Evolutionary conservation across 345 rosid species (phyloP), one percentile per base, ranked within the genome.

Genomic region (Nephelium lappaceum): DNA sequence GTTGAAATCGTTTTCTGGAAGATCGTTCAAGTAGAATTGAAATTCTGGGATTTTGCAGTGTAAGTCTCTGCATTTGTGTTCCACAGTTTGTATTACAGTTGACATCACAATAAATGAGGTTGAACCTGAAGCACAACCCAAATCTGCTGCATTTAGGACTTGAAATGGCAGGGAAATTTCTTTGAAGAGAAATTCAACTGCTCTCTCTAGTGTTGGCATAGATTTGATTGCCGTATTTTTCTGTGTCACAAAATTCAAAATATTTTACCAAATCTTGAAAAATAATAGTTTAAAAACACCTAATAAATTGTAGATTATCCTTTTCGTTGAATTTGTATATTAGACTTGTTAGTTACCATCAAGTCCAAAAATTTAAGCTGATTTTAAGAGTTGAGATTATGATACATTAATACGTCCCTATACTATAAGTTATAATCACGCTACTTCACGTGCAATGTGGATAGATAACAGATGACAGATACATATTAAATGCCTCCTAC

Each of bases 1-100:
- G 62, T 81, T 84, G 73, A 84, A 84, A 71, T 84, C 87, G 24
- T 81, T 84, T 1, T 67, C 61, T 0, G 38, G 74, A 16, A 84
- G 83, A 63, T 84, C 85, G 19, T 84, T 76, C 66, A 84, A 66
- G 38, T 68, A 79, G 16, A 81, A 55, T 7, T 47, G 81, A 8
- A 79, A 8, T 8, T 76, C 81, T 8, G 85, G 85, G 7, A 41
- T 6, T 25, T 23, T 24, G 21, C 8, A 8, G 9, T 68, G 53
- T 25, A 68, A 55, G 5, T 39, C 65, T 1, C 1, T 10, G 66
- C 83, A 69, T 63, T 9, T 73, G 2, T 36, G 12, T 8, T 45
- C 24, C 3, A 69, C 76, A 1, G 6, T 43, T 6, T 73, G 68
- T 7, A 70, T 24, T n/a, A 82, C 73, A 2, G 38, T 61, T 6